Base-by-base conservation (phyloP, 176 grass and related monocot species). In the Saccharum spontaneum region DNA sequence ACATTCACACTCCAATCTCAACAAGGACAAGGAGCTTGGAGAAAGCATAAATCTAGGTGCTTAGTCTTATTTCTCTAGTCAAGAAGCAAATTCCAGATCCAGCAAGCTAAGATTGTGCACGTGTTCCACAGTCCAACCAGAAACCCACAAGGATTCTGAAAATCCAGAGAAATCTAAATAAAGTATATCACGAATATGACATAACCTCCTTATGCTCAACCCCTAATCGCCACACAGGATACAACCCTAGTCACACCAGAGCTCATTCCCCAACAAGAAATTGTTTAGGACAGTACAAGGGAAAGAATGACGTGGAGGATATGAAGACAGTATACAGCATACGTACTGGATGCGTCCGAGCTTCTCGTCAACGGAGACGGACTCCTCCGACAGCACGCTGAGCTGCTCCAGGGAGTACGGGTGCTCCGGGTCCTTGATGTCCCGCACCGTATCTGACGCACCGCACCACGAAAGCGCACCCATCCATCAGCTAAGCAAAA, bases 351-450 rank as follows among this genome's bases (percentile, higher is more conserved):
- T 99, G 71, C 84, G 91, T 60, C 97, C 93, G 78, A 96, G 93
- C 82, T 94, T 99, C 81, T 96, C 97, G 72, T 99, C 93, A 33
- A 99, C 86, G 37, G 87, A 82, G 81, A 99, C 90, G 40, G 97
- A 99, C 57, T 99, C 97, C 79, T 99, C 44, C 1, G 97, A 96
- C 48, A 99, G 90, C 83, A 99, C 97, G 87, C 97, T 99, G 80
- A 99, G 97, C 91, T 99, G 97, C 88, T 99, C 97, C 89, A 99
- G 82, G 37, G 97, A 99, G 86, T 99, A 99, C 14, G 97, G 97
- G 77, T 99, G 97, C 90, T 99, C 97, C 68, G 97, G 97, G 88
- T 99, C 97, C 93, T 93, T 99, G 88, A 99, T 99, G 86, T 99
- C 93, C 75, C 97, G 82, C 93, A 99, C 93, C 38, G 90, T 90